phyloP scores from a whole-genome alignment of 352 stramenopile genomes.

The Plasmopara viticola region DNA sequence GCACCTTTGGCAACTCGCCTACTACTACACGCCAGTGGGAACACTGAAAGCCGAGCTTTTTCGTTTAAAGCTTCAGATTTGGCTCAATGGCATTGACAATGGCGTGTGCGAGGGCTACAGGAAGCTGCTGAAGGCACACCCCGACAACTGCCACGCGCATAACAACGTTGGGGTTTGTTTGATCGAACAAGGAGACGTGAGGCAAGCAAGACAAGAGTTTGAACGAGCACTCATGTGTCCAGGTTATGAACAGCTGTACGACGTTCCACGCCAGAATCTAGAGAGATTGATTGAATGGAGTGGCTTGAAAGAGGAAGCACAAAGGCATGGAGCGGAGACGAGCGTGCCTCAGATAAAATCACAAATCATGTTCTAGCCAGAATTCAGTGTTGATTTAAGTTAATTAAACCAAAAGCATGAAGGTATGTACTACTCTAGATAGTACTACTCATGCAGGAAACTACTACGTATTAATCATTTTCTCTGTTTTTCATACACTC shows the following conservation, averaged over 20 bases:
- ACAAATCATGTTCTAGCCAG: slow-evolving; percentile 16
- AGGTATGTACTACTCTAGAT: no score
- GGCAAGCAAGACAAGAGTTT: slow-evolving; percentile 18
- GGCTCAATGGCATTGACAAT: slow-evolving; percentile 6
- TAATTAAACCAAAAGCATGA: no score
- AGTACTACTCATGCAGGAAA: no score
- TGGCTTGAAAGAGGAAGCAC: slow-evolving; percentile 5
- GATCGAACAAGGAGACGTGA: slow-evolving; percentile 5
- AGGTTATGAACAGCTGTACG: slow-evolving; percentile 16
- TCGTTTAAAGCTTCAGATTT: slow-evolving; percentile 16
- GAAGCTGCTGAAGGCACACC: slow-evolving; percentile 12
- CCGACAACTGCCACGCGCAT: slow-evolving; percentile 17
- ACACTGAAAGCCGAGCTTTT: slow-evolving; percentile 28
- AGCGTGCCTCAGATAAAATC: slow-evolving; percentile 5
- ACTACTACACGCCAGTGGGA: slow-evolving; percentile 18
- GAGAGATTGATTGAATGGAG: slow-evolving; percentile 10
- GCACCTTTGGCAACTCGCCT: slow-evolving; percentile 17
- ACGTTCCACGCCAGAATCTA: slow-evolving; percentile 9
- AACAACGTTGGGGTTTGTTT: slow-evolving; percentile 33
- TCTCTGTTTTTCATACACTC: slow-evolving; percentile 25
- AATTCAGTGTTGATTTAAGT: not conserved
- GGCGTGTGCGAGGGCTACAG: slow-evolving; percentile 20
- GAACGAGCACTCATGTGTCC: slow-evolving; percentile 12
- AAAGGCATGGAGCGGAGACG: slow-evolving; percentile 8
- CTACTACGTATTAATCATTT: no score